These are phyloP conservation scores for Leccinum glutinopallens DNA, from an alignment of 1,284 basidiomycete genomes.

Conservation along the genomic window DNA sequence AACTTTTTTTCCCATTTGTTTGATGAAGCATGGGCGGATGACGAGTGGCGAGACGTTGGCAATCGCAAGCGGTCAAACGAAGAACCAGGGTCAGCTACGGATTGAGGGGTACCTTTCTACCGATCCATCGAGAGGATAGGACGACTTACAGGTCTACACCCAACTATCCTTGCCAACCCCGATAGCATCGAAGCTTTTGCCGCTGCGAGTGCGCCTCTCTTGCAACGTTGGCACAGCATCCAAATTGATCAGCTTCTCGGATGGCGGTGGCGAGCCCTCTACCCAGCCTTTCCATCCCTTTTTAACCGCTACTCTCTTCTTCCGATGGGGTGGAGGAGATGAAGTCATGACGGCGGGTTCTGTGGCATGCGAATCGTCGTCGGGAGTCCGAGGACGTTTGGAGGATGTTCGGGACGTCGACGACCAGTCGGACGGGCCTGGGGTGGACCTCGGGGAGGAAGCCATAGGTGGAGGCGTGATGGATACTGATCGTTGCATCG, in stretches of 20 bases:
- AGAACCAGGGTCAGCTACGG: conserved; percentile 8
- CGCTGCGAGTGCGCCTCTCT: conserved; percentile 73
- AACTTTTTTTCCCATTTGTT: conserved; percentile 18
- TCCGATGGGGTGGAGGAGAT: conserved; percentile 44
- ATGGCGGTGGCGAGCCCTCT: conserved; percentile 77
- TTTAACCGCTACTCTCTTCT: conserved; percentile 68
- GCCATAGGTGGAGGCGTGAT: conserved; percentile 71
- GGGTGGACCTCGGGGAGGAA: conserved; percentile 68
- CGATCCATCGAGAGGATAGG: conserved; percentile 18
- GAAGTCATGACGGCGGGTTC: conserved; percentile 34
- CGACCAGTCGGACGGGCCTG: conserved; percentile 71
- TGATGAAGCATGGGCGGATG: conserved; percentile 13
- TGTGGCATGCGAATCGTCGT: conserved; percentile 38
- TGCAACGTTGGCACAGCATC: conserved; percentile 60
- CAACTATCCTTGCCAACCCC: conserved; percentile 55
- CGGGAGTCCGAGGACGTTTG: conserved; percentile 72
- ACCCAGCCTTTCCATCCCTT: conserved; percentile 89
- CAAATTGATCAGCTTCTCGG: conserved; percentile 77
- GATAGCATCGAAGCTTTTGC: conserved; percentile 80
- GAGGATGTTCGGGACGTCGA: conserved; percentile 74
- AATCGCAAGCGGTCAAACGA: conserved; percentile 4
- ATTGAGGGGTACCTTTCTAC: conserved; percentile 32
- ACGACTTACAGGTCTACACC: conserved; percentile 41
- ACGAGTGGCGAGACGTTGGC: conserved; percentile 3
- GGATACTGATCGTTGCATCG: conserved; percentile 66